Conservation (phyloP, 768 basidiomycete species). For the Tulasnella sp. region DNA sequence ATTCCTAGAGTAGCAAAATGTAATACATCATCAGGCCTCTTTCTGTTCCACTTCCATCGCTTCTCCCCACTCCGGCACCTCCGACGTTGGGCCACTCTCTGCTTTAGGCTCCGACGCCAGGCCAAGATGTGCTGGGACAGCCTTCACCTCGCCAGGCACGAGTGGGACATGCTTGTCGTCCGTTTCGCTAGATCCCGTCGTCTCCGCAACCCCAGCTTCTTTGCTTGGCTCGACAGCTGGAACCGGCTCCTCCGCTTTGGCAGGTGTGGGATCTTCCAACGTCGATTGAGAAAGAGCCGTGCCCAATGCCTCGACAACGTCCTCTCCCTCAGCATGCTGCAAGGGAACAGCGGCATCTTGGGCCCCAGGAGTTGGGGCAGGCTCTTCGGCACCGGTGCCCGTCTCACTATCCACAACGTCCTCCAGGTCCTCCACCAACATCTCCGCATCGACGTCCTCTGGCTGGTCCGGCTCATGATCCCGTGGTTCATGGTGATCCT, state of each 20-base stretch:
- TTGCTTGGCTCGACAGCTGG: background rate
- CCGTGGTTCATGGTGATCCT: background rate
- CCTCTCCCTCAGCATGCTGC: background rate
- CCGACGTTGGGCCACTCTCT: background rate
- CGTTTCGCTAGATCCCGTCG: constrained; percentile 2
- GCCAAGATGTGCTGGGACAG: constrained; percentile 19
- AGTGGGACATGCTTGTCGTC: constrained; percentile 1
- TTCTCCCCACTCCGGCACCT: constrained; percentile 12
- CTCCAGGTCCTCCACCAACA: background rate
- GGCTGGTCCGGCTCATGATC: background rate
- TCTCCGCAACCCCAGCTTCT: constrained; percentile 7
- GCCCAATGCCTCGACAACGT: constrained; percentile 2
- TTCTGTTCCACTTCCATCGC: background rate
- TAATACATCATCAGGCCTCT: constrained; percentile 16
- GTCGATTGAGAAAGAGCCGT: background rate
- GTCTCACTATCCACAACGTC: background rate
- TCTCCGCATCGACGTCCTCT: background rate
- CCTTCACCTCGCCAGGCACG: constrained; percentile 20
- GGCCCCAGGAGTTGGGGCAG: constrained; percentile 1
- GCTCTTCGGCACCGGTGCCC: constrained; percentile 1
- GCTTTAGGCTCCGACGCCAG: background rate
- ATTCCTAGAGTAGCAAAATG: background rate
- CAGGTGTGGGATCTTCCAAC: background rate
- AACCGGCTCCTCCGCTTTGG: background rate
- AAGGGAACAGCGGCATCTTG: background rate